Evolutionary conservation across 2,329 filamentous ascomycete genomes (phyloP).

Genomic region (Microsporum ferrugineum): DNA sequence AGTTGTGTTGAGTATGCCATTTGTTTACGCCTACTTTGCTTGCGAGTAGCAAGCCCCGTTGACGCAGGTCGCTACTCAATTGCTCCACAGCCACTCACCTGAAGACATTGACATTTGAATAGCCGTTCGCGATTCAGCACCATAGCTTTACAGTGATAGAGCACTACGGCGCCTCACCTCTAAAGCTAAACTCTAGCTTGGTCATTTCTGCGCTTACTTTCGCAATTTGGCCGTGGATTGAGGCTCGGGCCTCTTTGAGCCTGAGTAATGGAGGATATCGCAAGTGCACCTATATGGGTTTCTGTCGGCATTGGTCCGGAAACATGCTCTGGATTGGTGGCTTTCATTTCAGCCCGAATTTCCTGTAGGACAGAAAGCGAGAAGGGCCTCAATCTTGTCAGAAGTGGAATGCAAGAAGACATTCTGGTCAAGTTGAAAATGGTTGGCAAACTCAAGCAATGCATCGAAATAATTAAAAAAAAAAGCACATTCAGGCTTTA

Average conservation of each 20-base stretch:
- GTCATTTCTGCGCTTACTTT: neutral
- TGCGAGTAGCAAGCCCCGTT: neutral
- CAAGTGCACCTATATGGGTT: neutral
- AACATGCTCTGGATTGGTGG: neutral
- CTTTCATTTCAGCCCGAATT: conserved; percentile 1
- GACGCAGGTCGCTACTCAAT: neutral
- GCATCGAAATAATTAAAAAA: neutral
- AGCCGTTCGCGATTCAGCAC: neutral
- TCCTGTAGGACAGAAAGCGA: neutral
- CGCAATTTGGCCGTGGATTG: neutral
- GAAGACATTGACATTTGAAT: neutral
- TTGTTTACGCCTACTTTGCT: neutral
- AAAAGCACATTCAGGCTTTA: neutral
- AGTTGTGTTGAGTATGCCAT: neutral
- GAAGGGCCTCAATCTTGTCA: neutral
- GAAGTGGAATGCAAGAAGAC: neutral
- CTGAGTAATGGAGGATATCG: neutral
- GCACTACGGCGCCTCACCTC: neutral
- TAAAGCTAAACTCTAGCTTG: neutral
- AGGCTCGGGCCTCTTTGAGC: neutral
- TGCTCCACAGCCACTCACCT: neutral
- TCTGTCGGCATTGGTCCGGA: neutral
- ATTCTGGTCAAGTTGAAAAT: neutral
- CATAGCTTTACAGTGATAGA: neutral
- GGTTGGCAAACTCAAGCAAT: neutral